Percentiles rank a stretch among this genome's conserved stretches.
phyloP scores from a whole-genome alignment of 2,329 filamentous ascomycete genomes.

The Verticillium tricorpus region DNA sequence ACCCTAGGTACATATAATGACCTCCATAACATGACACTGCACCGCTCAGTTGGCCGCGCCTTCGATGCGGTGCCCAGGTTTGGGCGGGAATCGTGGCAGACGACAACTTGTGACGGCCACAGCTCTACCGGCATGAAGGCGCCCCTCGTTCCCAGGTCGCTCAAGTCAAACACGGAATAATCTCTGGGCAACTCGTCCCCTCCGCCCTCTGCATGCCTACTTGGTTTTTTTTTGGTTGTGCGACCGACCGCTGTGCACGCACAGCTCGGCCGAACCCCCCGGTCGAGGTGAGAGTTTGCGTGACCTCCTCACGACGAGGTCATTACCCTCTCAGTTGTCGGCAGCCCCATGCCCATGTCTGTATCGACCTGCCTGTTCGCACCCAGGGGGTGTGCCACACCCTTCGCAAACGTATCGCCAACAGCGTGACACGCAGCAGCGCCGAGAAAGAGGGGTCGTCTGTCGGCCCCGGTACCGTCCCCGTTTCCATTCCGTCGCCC shows the following conservation, averaged over 20 bases:
- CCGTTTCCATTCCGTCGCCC: neutral
- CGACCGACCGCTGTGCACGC: neutral
- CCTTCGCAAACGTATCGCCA: neutral
- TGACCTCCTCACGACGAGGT: neutral
- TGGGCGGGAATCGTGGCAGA: no score
- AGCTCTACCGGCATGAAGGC: neutral
- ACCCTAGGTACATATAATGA: neutral
- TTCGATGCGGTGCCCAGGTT: neutral
- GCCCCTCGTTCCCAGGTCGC: neutral
- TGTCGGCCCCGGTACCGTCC: neutral
- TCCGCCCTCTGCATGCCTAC: neutral
- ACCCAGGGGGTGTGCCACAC: neutral
- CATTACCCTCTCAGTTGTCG: neutral
- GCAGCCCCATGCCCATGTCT: no score
- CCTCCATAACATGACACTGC: neutral
- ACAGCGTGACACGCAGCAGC: neutral
- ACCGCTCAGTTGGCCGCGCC: neutral
- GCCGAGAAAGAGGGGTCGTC: neutral
- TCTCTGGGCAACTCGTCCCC: neutral
- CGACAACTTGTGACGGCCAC: neutral
- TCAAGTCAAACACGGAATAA: neutral
- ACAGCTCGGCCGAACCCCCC: neutral
- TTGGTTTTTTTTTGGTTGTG: neutral
- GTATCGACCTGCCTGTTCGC: neutral
- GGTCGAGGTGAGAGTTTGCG: no score